phyloP scores from a whole-genome alignment of 2,329 filamentous ascomycete species.

The Penicillium hesseltinei region DNA sequence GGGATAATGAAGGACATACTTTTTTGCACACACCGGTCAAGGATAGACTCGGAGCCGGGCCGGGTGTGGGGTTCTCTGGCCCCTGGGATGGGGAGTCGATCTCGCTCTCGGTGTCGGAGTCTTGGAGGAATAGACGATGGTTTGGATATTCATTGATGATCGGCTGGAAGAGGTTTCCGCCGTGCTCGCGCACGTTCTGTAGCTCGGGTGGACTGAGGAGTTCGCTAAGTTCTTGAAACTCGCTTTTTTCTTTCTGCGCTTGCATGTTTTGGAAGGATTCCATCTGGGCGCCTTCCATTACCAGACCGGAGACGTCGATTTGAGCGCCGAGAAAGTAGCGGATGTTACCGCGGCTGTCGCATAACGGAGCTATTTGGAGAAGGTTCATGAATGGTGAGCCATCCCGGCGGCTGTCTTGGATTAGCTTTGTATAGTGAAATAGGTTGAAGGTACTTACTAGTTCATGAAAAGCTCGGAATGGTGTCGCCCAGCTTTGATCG shows the following conservation, averaged over 20 bases:
- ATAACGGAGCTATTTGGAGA: conserved; percentile 67
- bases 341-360: conserved; percentile 64
- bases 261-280: conserved; percentile 57
- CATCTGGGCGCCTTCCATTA: conserved; percentile 64
- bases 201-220: conserved; percentile 69
- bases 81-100: background rate
- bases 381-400: conserved; percentile 75
- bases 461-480: conserved; percentile 73
- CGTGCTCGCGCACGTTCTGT: conserved; percentile 61
- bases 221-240: conserved; percentile 65
- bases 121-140: conserved; percentile 15
- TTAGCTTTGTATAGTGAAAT: background rate
- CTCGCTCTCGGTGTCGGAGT: conserved; percentile 15
- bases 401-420: conserved; percentile 57
- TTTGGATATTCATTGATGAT: conserved; percentile 10
- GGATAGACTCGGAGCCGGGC: conserved; percentile 6
- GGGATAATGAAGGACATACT: conserved; percentile 38
- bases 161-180: conserved; percentile 51
- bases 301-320: conserved; percentile 67
- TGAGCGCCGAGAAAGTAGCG: conserved; percentile 72
- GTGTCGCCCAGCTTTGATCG: conserved; percentile 62
- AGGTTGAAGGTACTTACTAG: conserved; percentile 51
- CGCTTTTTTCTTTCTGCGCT: conserved; percentile 45
- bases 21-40: conserved; percentile 55
- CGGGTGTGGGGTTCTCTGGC: background rate